phyloP scores from a whole-genome alignment of 768 basidiomycete genomes.

The Cystobasidium tubakii region DNA sequence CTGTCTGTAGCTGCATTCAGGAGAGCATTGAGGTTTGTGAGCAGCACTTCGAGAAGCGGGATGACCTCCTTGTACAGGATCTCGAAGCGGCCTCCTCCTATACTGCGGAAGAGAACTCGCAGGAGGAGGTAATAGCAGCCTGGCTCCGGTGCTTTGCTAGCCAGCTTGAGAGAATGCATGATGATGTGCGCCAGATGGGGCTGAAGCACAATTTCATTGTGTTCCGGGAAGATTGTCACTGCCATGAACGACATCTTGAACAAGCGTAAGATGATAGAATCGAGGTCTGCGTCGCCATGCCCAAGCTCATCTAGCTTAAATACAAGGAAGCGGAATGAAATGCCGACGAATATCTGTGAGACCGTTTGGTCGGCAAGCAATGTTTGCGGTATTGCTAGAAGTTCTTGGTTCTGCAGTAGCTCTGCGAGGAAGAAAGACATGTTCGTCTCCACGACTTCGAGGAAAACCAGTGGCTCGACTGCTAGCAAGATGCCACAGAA shows the following conservation, averaged over 20 bases:
- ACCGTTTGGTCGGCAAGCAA: slow-evolving; percentile 70
- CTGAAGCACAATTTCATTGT: slow-evolving; percentile 88
- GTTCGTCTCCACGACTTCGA: slow-evolving; percentile 51
- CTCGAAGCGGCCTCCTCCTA: slow-evolving; percentile 88
- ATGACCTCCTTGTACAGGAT: slow-evolving; percentile 91
- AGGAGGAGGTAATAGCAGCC: slow-evolving; percentile 88
- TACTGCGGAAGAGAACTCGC: slow-evolving; percentile 83
- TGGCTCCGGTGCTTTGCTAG: slow-evolving; percentile 82
- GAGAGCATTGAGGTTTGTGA: slow-evolving; percentile 87
- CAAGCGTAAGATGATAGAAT: slow-evolving; percentile 75
- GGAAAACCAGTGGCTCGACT: slow-evolving; percentile 46
- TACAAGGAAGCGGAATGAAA: slow-evolving; percentile 78
- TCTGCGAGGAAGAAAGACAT: slow-evolving; percentile 83
- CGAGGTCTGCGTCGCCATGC: slow-evolving; percentile 63
- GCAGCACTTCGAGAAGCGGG: slow-evolving; percentile 91
- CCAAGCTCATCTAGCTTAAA: slow-evolving; percentile 74
- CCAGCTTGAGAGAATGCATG: slow-evolving; percentile 91
- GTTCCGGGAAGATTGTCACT: slow-evolving; percentile 63
- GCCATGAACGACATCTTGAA: slow-evolving; percentile 95
- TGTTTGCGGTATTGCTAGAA: slow-evolving; percentile 76
- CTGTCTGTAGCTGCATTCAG: slow-evolving; percentile 69
- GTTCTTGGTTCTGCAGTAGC: slow-evolving; percentile 58
- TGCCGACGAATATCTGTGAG: slow-evolving; percentile 76
- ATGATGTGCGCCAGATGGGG: slow-evolving; percentile 85
- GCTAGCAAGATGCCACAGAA: slow-evolving; percentile 49